These are phyloP conservation scores for Claviceps lovelessii DNA, from an alignment of 2,329 filamentous ascomycete species.

Conservation along the genomic window DNA sequence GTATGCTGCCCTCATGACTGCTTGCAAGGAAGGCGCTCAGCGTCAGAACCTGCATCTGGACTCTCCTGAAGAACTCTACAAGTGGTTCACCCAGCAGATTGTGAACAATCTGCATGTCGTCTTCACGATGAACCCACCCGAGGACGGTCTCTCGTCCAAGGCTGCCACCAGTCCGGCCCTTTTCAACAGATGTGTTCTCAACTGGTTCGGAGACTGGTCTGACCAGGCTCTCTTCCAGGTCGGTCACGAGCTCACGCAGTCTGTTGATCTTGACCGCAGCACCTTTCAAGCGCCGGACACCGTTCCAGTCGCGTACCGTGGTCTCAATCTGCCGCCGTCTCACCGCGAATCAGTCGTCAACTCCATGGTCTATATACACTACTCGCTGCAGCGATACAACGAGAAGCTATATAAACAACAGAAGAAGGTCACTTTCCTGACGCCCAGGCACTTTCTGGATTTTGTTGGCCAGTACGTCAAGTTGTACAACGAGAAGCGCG, in stretches of 20 bases:
- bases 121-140: slow-evolving; percentile 98
- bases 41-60: slow-evolving; percentile 88
- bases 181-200: slow-evolving; percentile 98
- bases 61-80: slow-evolving; percentile 98
- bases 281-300: slow-evolving; percentile 79
- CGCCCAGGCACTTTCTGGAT: slow-evolving; percentile 91
- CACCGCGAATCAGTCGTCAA: slow-evolving; percentile 91
- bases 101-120: slow-evolving; percentile 98
- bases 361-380: slow-evolving; percentile 97
- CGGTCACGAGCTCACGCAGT: slow-evolving; percentile 84
- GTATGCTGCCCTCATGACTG: slow-evolving; percentile 95
- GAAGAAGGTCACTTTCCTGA: slow-evolving; percentile 82
- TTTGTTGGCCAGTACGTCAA: slow-evolving; percentile 97
- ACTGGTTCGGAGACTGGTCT: slow-evolving; percentile 99
- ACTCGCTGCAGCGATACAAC: slow-evolving; percentile 86
- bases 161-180: slow-evolving; percentile 93
- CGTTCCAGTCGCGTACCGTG: slow-evolving; percentile 83
- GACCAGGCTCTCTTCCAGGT: slow-evolving; percentile 98
- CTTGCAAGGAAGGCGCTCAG: slow-evolving; percentile 95
- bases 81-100: slow-evolving; percentile 99
- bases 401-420: slow-evolving; percentile 78
- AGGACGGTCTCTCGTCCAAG: slow-evolving; percentile 87
- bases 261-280: slow-evolving; percentile 83
- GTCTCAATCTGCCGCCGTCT: slow-evolving; percentile 67
- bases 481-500: slow-evolving; percentile 94